Conservation (phyloP, 2,329 filamentous ascomycete species). For the Monilinia vaccinii-corymbosi region DNA sequence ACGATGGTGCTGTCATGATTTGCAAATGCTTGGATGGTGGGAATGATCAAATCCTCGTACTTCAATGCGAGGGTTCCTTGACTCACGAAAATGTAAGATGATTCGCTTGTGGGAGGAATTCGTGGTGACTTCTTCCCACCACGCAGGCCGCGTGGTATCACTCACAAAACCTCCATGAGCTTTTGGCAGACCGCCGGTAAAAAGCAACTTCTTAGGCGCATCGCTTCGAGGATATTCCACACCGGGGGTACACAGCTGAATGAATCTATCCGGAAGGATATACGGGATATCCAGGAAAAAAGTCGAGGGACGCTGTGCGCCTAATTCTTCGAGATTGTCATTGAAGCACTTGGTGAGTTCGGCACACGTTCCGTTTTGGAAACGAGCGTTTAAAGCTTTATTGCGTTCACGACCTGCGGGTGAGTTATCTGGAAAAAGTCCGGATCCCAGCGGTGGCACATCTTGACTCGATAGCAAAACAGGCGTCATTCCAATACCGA, state of each 20-base stretch:
- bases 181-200: not conserved
- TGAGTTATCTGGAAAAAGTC: constrained; percentile 31
- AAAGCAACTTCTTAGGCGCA: not conserved
- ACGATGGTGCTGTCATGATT: constrained; percentile 27
- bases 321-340: constrained; percentile 21
- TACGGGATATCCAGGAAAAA: constrained; percentile 20
- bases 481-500: constrained; percentile 34
- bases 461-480: constrained; percentile 31
- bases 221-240: not conserved
- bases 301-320: constrained; percentile 12
- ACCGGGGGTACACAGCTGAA: not conserved
- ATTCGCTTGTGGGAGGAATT: constrained; percentile 31
- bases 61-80: constrained; percentile 30
- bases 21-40: constrained; percentile 30
- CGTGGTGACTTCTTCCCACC: constrained; percentile 36
- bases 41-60: constrained; percentile 29
- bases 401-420: constrained; percentile 33
- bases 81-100: constrained; percentile 29
- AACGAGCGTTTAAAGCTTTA: constrained; percentile 17
- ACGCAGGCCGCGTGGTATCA: constrained; percentile 28
- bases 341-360: not conserved
- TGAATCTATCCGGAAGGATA: not conserved
- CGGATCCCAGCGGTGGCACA: constrained; percentile 32
- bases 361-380: constrained; percentile 1
- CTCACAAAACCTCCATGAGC: not conserved